phyloP scores from a whole-genome alignment of 345 rosid genomes.

The Ceriops zippeliana region DNA sequence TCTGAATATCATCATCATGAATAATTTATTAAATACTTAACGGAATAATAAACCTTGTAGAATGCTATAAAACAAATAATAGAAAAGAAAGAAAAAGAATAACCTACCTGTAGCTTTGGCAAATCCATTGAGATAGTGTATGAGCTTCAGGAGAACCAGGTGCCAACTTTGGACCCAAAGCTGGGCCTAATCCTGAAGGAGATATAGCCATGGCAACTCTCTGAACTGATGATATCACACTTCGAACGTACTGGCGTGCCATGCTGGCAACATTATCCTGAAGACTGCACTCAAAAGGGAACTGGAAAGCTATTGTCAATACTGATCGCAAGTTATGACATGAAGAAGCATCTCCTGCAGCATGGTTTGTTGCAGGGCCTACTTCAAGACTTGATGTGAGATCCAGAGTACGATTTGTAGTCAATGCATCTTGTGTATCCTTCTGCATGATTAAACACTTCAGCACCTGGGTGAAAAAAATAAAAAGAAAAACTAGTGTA shows the following conservation, averaged over 20 bases:
- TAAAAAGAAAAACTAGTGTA: neutral
- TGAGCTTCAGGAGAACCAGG: conserved; percentile 95
- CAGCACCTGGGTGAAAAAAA: neutral
- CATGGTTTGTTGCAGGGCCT: conserved; percentile 52
- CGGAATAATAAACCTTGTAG: neutral
- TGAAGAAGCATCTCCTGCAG: conserved; percentile 50
- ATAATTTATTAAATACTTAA: neutral
- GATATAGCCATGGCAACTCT: conserved; percentile 95
- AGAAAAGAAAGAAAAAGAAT: neutral
- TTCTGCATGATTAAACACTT: conserved; percentile 41
- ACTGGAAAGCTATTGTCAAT: conserved; percentile 96
- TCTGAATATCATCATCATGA: neutral
- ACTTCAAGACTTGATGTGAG: conserved; percentile 93
- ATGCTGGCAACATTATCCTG: conserved; percentile 91
- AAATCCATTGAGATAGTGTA: conserved; percentile 86
- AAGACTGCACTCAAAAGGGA: conserved; percentile 80
- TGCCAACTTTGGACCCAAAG: conserved; percentile 61
- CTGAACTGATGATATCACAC: conserved; percentile 91
- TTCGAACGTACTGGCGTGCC: conserved; percentile 91
- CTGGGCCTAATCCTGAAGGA: conserved; percentile 70
- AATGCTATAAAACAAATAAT: neutral
- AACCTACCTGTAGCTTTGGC: conserved; percentile 73
- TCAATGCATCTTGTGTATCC: conserved; percentile 50
- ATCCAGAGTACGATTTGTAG: conserved; percentile 73
- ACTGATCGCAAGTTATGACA: conserved; percentile 60